Evolutionary conservation across 164 flowering plant species (phyloP), one percentile per base, ranked within the genome.

Genomic region (Piper longum): DNA sequence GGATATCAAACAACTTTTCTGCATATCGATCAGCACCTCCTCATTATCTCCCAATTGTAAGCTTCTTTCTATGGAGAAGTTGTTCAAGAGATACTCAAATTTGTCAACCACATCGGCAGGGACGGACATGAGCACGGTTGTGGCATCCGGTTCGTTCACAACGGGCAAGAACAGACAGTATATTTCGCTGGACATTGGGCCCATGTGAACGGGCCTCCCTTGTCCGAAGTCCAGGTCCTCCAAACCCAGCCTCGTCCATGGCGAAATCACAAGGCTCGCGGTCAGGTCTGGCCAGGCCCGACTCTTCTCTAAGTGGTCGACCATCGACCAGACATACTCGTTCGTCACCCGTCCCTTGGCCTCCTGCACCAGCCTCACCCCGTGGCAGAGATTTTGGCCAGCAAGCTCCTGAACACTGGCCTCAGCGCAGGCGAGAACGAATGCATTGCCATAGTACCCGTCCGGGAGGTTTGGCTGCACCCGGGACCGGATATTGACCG

Each of bases 371-470:
- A 80, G 40, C 66, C 66, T 78, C 72, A 87, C 87, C 6, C 70
- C 84, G n/a, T 71, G 62, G 67, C 67, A 71, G 69, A 86, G 39
- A 74, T 79, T 83, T 9, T 66, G 59, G 14, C 14, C 54, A 8
- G 71, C 75, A 66, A 91, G 59, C 59, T 85, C 82, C 62, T 73
- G 71, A 5, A 70, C 89, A 11, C 60, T 62, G 18, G 83, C 59
- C 75, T 85, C 78, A 0, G 98, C 89, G 67, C 96, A 91, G 3
- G 75, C 98, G 4, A 91, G 80, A 56, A 89, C 93, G 68, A 91
- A 87, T 8, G 85, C 96, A 48, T 91, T 91, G 60, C 96, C 98
- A 41, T 87, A 91, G 64, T 77, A 91, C 59, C 96, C 96, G n/a
- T 71, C 44, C 2, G 95, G 85, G 0, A 82, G 3, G 9, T 77